Base-by-base conservation (phyloP, 2,329 filamentous ascomycete genomes). In the Geosmithia morbida region DNA sequence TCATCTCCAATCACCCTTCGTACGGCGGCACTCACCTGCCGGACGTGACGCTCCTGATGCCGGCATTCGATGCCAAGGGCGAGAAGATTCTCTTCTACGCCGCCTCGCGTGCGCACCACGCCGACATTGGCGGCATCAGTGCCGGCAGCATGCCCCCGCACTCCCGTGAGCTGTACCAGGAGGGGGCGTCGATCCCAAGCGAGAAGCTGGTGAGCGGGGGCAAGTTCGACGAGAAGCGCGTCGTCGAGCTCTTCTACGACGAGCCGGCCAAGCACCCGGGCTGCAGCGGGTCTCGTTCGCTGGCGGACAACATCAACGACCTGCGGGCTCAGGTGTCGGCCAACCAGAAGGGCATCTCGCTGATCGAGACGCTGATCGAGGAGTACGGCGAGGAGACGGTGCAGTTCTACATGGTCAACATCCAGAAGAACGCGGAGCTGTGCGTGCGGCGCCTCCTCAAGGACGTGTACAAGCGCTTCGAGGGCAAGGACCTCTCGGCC, bases 1-100 rank as follows among this genome's bases (percentile, higher is more conserved):
- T 92, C 29, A 83, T 90, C 1, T 85, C 84, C 0, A 92, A 92
- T 52, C 86, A 90, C 56, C 86, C 86, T 1, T 86, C 86, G 56
- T 88, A 81, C 52, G 86, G 86, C 26, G 86, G 86, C 33, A 92
- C 86, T 0, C 86, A 92, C 66, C 66, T 92, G 33, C 85, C 85
- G 0, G 85, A 90, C 57, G 85, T 90, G 49, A 90, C 85, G 0
- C 81, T 88, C 39, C 75, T 88, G 48, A 89, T 85, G 18, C 85
- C 85, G 0, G 84, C 85, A 0, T 90, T 89, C 63, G 81, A 79
- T 47, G 58, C 61, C 2, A 60, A 61, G 40, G 79, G 79, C 2
- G 75, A 82, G 45, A 75, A 84, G 2, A 87, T 89, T 47, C 75
- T 88, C 46, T 90, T 90, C 62, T 90, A 88, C 53, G 85, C 87